Evolutionary conservation across 371 early-diverging fungal genomes (phyloP).

Genomic region (Cladochytrium tenue): DNA sequence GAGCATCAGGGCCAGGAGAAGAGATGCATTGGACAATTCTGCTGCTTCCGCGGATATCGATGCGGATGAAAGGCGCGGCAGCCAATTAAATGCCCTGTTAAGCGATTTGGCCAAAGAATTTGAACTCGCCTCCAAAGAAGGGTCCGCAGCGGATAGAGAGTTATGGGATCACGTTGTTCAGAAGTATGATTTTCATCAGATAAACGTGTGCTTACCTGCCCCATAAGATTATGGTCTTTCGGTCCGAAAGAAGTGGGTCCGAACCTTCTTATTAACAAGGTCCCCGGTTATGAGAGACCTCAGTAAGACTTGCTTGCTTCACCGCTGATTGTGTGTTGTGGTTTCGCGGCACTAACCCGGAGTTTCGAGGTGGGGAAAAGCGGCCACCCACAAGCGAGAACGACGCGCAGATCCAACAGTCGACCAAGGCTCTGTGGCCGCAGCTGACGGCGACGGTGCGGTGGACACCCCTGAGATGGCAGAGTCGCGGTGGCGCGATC

Average conservation of each 20-base stretch:
- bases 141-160: conserved; percentile 26
- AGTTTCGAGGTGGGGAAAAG: conserved; percentile 7
- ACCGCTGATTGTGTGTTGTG: too few species aligned
- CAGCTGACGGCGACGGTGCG: too few species aligned
- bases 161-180: conserved; percentile 26
- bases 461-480: too few species aligned
- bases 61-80: background rate
- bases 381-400: background rate
- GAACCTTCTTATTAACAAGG: conserved; percentile 82
- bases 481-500: background rate
- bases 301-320: too few species aligned
- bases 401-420: background rate
- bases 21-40: background rate
- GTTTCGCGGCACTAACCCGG: too few species aligned
- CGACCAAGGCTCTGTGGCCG: background rate
- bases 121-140: conserved; percentile 29
- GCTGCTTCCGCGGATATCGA: background rate
- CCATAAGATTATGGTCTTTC: conserved; percentile 40
- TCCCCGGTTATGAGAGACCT: background rate
- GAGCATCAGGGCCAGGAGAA: conserved; percentile 2
- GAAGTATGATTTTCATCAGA: conserved; percentile 11
- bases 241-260: conserved; percentile 81
- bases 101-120: conserved; percentile 16
- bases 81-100: conserved; percentile 8
- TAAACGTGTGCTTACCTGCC: too few species aligned